Evolutionary conservation across 345 rosid species (phyloP), one percentile per base, ranked within the genome.

Genomic region (Mallotus nudiflorus): DNA sequence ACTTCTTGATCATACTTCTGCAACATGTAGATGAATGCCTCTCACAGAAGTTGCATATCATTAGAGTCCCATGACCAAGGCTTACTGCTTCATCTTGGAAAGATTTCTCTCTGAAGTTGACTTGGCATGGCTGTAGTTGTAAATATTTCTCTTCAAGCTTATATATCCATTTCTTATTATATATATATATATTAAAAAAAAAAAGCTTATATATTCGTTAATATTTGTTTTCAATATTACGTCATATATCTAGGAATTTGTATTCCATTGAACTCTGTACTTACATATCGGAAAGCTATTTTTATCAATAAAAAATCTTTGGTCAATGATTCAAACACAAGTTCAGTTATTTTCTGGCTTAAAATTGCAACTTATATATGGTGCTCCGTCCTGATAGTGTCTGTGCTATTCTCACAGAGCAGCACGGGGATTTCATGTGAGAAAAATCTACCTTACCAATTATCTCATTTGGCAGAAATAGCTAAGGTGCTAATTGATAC

Each of bases 111-210:
- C 60, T 66, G 53, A 39, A 69, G 69, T 39, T 69, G 46, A 28
- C 9, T 72, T 69, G 75, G 27, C 48, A 61, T 68, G 52, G 14
- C 55, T 45, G 46, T 76, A 67, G 80, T 53, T 70, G 79, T 76
- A 75, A 35, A 56, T 44, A 65, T 62, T 44, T n/a, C 68, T 42
- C n/a, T 62, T 50, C 62, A 25, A 25, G 72, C 68, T 40, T 65
- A 33, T 33, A 33, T n/a, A n/a, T n/a, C n/a, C n/a, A n/a, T n/a
- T n/a, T n/a, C n/a, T n/a, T n/a, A n/a, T n/a, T n/a, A n/a, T n/a
- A n/a, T n/a, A n/a, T n/a, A n/a, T n/a, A n/a, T n/a, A n/a, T n/a
- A n/a, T n/a, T n/a, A n/a, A n/a, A n/a, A n/a, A n/a, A n/a, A n/a
- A n/a, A n/a, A n/a, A n/a, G n/a, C n/a, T n/a, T n/a, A n/a, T 54